Percentiles rank a stretch among this genome's conserved stretches.
Evolutionary conservation across 164 flowering plant species (phyloP).

Genomic region (Aristolochia contorta): DNA sequence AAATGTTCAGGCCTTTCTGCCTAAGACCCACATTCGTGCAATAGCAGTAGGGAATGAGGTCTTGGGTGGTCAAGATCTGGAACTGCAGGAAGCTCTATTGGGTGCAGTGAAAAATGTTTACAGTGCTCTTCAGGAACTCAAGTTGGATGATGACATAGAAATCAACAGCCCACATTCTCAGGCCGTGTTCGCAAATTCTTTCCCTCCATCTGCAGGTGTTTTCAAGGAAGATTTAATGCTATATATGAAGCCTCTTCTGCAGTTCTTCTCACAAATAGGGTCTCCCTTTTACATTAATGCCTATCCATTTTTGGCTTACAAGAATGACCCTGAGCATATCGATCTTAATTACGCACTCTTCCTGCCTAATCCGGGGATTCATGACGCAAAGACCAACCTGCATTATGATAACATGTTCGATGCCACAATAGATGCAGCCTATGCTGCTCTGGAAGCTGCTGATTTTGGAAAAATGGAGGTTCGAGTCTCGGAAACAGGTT

Average conservation of each 20-base stretch:
- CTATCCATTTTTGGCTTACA: constrained; percentile 81
- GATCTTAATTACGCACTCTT: constrained; percentile 68
- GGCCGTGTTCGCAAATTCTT: constrained; percentile 61
- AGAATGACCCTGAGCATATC: constrained; percentile 47
- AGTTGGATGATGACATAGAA: constrained; percentile 28
- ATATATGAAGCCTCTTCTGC: constrained; percentile 68
- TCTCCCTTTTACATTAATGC: constrained; percentile 75
- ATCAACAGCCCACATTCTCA: constrained; percentile 59
- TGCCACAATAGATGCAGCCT: constrained; percentile 68
- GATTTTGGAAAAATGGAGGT: constrained; percentile 62
- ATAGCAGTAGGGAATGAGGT: constrained; percentile 84
- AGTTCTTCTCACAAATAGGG: constrained; percentile 50
- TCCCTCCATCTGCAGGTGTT: constrained; percentile 63
- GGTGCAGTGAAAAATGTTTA: constrained; percentile 65
- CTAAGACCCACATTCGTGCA: constrained; percentile 51
- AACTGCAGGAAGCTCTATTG: constrained; percentile 48
- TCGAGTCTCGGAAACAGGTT: constrained; percentile 79
- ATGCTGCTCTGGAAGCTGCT: constrained; percentile 60
- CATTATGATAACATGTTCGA: constrained; percentile 89
- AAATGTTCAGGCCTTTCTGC: constrained; percentile 59
- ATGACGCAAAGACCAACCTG: constrained; percentile 55
- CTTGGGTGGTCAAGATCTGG: constrained; percentile 36
- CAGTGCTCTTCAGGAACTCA: constrained; percentile 35
- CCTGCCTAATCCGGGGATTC: constrained; percentile 41
- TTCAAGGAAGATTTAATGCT: constrained; percentile 42